These are phyloP conservation scores for Pinguiococcus pyrenoidosus DNA, from an alignment of 108 stramenopile species.

Conservation along the genomic window DNA sequence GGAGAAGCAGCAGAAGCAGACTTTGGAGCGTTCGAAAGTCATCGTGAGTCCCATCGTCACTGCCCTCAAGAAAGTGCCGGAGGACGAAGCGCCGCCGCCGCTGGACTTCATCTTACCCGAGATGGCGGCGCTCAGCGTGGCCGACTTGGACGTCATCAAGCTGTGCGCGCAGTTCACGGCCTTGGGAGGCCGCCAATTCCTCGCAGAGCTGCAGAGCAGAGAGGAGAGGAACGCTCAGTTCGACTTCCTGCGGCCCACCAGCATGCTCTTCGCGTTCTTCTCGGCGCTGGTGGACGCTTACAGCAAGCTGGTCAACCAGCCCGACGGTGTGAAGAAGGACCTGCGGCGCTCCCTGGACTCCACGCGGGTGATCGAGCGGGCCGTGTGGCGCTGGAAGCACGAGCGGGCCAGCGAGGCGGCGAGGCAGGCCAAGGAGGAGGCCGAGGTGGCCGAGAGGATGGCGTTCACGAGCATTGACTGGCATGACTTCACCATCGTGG, in stretches of 20 bases:
- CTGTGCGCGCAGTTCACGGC: slow-evolving; percentile 93
- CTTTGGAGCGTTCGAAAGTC: no score
- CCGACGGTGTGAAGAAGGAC: neutral
- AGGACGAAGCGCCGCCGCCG: slow-evolving; percentile 44
- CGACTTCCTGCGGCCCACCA: slow-evolving; percentile 80
- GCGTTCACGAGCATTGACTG: slow-evolving; percentile 69
- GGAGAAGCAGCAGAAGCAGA: neutral
- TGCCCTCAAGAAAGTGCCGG: neutral
- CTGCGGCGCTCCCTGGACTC: neutral
- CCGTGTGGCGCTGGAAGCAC: slow-evolving; percentile 39
- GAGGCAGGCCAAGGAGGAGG: slow-evolving; percentile 39
- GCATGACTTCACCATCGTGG: slow-evolving; percentile 96
- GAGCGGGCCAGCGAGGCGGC: slow-evolving; percentile 48
- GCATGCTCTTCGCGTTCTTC: slow-evolving; percentile 84
- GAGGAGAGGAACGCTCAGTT: slow-evolving; percentile 79
- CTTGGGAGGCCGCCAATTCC: slow-evolving; percentile 58
- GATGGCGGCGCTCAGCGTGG: slow-evolving; percentile 56
- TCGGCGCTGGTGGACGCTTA: slow-evolving; percentile 84
- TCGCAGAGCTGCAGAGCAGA: slow-evolving; percentile 51
- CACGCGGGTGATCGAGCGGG: slow-evolving; percentile 13
- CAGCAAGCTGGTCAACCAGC: slow-evolving; percentile 48
- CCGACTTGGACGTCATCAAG: slow-evolving; percentile 74
- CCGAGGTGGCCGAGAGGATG: slow-evolving; percentile 33
- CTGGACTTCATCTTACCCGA: slow-evolving; percentile 58
- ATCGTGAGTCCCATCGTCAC: neutral